Evolutionary conservation across 2,329 filamentous ascomycete genomes (phyloP).

Genomic region (Kalaharituber pfeilii): DNA sequence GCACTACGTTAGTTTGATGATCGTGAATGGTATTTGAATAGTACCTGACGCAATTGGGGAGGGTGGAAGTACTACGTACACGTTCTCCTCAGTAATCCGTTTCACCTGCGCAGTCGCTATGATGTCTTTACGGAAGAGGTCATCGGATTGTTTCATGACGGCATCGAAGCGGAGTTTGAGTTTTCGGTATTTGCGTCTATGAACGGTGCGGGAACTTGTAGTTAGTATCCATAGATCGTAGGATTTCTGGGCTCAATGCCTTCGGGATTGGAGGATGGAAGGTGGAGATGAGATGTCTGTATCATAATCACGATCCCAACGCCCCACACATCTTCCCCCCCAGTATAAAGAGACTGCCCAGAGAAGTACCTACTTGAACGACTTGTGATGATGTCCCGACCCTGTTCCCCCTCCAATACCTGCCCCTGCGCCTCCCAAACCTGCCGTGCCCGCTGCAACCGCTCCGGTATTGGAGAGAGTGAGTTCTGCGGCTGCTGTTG

Average conservation of each 20-base stretch:
- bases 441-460: background rate
- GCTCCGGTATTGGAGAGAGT: background rate
- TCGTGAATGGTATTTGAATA: too few species aligned
- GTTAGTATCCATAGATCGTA: background rate
- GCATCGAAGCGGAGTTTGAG: constrained; percentile 65
- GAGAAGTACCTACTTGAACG: background rate
- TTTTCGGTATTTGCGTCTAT: constrained; percentile 87
- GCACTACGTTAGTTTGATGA: too few species aligned
- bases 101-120: constrained; percentile 65
- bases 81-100: constrained; percentile 75
- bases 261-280: too few species aligned
- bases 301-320: too few species aligned
- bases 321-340: background rate
- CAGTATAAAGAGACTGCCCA: background rate
- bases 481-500: too few species aligned
- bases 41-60: too few species aligned
- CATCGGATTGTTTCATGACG: constrained; percentile 63
- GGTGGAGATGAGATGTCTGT: too few species aligned
- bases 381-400: background rate
- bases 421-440: background rate
- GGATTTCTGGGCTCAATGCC: too few species aligned
- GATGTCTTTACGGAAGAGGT: constrained; percentile 64
- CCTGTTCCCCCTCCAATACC: background rate
- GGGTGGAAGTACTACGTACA: constrained; percentile 45
- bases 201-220: background rate